Conservation (phyloP, 2,329 filamentous ascomycete species). For the Penicillium psychrosexuale region DNA sequence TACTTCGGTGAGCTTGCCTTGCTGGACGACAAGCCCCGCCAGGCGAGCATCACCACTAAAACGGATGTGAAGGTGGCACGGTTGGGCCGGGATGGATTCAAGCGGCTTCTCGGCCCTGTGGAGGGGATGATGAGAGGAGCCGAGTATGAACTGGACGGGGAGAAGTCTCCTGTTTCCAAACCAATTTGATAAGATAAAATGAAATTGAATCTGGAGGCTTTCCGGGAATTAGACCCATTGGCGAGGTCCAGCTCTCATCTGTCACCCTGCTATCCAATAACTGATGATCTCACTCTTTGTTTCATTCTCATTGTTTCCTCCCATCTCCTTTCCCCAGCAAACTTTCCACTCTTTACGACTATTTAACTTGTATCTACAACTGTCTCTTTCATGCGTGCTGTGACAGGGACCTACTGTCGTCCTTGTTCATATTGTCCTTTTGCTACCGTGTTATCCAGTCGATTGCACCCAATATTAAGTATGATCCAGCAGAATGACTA, state of each 20-base stretch:
- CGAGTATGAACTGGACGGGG: conserved; percentile 40
- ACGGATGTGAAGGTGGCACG: conserved; percentile 91
- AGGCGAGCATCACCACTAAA: conserved; percentile 79
- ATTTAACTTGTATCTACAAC: conserved; percentile 24
- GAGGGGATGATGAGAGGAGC: conserved; percentile 86
- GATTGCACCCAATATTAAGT: background rate
- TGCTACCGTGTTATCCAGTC: conserved; percentile 1
- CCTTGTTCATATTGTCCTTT: conserved; percentile 20
- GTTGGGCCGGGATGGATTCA: conserved; percentile 90
- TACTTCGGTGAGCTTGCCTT: conserved; percentile 96
- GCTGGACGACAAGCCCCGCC: conserved; percentile 88
- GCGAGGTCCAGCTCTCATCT: background rate
- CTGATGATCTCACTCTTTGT: background rate
- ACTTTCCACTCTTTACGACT: conserved; percentile 21
- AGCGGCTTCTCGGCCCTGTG: conserved; percentile 85
- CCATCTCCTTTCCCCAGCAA: conserved; percentile 2
- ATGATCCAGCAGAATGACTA: conserved; percentile 18
- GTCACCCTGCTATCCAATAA: conserved; percentile 3
- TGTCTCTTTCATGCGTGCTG: conserved; percentile 13
- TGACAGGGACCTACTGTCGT: conserved; percentile 20
- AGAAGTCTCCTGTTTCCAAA: conserved; percentile 25
- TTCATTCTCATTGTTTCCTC: conserved; percentile 7
- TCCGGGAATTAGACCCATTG: conserved; percentile 3
- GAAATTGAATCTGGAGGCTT: conserved; percentile 12
- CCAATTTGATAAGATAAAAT: conserved; percentile 20